Evolutionary conservation across 768 basidiomycete genomes (phyloP).

Genomic region (Tricholoma saponaceum): DNA sequence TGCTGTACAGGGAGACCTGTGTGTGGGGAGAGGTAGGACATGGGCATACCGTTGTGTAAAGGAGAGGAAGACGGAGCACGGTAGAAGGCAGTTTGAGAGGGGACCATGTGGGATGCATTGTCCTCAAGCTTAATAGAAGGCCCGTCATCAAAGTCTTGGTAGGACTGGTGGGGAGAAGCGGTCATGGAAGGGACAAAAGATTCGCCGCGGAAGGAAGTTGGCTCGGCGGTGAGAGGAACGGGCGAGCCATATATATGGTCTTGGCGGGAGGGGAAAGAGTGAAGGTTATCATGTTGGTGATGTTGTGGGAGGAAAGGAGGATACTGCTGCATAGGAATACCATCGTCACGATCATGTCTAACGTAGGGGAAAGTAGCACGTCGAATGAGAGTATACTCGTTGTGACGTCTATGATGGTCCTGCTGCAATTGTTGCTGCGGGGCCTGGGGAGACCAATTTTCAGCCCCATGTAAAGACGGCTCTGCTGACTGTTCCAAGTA

Average conservation of each 20-base stretch:
- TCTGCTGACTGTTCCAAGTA: constrained; percentile 33
- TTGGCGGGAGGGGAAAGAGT: constrained; percentile 28
- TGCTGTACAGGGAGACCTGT: constrained; percentile 72
- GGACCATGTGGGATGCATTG: constrained; percentile 52
- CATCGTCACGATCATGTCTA: constrained; percentile 62
- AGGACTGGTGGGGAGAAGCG: constrained; percentile 38
- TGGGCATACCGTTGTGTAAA: constrained; percentile 28
- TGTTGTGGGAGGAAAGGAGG: constrained; percentile 40
- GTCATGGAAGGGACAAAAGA: constrained; percentile 32
- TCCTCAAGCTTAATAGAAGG: constrained; percentile 67
- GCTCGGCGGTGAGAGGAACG: constrained; percentile 23
- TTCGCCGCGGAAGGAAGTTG: constrained; percentile 24
- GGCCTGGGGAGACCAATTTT: constrained; percentile 21
- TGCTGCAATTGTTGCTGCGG: constrained; percentile 28
- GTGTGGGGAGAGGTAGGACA: constrained; percentile 37
- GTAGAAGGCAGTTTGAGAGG: constrained; percentile 54
- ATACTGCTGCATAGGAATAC: constrained; percentile 34
- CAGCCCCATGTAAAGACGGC: constrained; percentile 17
- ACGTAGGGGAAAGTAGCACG: constrained; percentile 77
- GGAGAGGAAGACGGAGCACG: constrained; percentile 28
- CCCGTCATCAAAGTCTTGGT: constrained; percentile 45
- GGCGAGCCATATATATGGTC: constrained; percentile 32
- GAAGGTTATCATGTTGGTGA: constrained; percentile 32
- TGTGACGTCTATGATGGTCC: constrained; percentile 31
- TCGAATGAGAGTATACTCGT: constrained; percentile 50